phyloP scores from a whole-genome alignment of 2,329 filamentous ascomycete genomes.

The Penicillium sp. region DNA sequence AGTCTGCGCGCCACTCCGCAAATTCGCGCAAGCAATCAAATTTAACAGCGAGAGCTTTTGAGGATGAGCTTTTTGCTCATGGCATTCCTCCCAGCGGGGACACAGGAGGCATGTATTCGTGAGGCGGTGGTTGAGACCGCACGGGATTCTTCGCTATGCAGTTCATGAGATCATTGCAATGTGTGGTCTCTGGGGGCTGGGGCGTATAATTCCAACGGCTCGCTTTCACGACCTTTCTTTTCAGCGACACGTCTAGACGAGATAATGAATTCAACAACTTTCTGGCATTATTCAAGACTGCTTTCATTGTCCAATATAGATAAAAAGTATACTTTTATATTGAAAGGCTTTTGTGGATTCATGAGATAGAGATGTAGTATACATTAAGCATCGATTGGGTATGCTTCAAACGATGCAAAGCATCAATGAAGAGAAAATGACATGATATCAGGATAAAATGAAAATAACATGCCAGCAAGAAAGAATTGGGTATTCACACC shows the following conservation, averaged over 20 bases:
- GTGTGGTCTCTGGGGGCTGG: neutral
- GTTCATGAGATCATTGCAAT: neutral
- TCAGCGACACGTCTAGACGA: constrained; percentile 9
- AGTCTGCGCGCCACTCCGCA: constrained; percentile 40
- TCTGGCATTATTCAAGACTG: neutral
- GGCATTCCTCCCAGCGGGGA: constrained; percentile 10
- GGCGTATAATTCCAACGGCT: neutral
- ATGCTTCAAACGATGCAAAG: constrained; percentile 15
- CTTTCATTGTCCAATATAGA: neutral
- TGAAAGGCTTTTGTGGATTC: constrained; percentile 9
- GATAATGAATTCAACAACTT: constrained; percentile 12
- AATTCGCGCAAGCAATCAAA: constrained; percentile 29
- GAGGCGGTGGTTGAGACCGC: neutral
- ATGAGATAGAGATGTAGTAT: constrained; percentile 14
- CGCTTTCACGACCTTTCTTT: neutral
- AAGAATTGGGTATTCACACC: constrained; percentile 28
- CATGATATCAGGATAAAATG: constrained; percentile 7
- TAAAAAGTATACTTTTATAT: neutral
- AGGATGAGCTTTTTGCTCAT: constrained; percentile 34
- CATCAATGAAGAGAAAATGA: constrained; percentile 8
- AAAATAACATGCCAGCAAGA: constrained; percentile 10
- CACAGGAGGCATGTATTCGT: constrained; percentile 13
- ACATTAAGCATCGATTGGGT: constrained; percentile 17
- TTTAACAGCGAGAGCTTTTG: constrained; percentile 30
- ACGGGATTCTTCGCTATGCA: neutral